These are phyloP conservation scores for Hymenotorrendiella dingleyae DNA, from an alignment of 2,329 filamentous ascomycete species.

Conservation along the genomic window DNA sequence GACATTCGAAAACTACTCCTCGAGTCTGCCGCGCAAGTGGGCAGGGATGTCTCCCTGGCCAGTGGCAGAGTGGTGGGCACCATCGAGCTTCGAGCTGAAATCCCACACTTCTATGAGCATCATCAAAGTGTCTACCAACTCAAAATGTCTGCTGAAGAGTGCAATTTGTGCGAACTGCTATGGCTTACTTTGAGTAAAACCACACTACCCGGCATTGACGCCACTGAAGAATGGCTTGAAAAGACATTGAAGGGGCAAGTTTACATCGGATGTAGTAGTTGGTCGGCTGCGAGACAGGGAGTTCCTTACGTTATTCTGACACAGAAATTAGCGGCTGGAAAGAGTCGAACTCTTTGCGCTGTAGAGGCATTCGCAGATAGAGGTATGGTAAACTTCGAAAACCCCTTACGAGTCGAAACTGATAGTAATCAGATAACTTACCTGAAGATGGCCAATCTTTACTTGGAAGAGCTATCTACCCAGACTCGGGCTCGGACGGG, in stretches of 20 bases:
- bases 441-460: conserved; percentile 9
- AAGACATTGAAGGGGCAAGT: conserved; percentile 11
- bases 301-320: conserved; percentile 14
- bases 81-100: conserved; percentile 11
- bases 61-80: conserved; percentile 9
- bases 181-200: conserved; percentile 13
- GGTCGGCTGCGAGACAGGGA: conserved; percentile 12
- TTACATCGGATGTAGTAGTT: conserved; percentile 15
- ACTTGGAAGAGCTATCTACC: conserved; percentile 11
- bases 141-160: conserved; percentile 12
- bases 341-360: conserved; percentile 9
- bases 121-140: conserved; percentile 6
- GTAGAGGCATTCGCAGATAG: conserved; percentile 17
- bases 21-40: conserved; percentile 9
- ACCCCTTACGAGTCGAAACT: neutral
- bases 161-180: conserved; percentile 11
- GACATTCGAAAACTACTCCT: conserved; percentile 14
- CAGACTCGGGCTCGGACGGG: conserved; percentile 9
- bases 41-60: conserved; percentile 5
- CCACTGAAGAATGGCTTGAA: conserved; percentile 13
- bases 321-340: conserved; percentile 7
- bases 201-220: conserved; percentile 9
- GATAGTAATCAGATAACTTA: conserved; percentile 2
- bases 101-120: conserved; percentile 12
- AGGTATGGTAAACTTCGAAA: conserved; percentile 5